These are phyloP conservation scores for Afroboletus lepidellus DNA, from an alignment of 1,284 basidiomycete species.

Conservation along the genomic window DNA sequence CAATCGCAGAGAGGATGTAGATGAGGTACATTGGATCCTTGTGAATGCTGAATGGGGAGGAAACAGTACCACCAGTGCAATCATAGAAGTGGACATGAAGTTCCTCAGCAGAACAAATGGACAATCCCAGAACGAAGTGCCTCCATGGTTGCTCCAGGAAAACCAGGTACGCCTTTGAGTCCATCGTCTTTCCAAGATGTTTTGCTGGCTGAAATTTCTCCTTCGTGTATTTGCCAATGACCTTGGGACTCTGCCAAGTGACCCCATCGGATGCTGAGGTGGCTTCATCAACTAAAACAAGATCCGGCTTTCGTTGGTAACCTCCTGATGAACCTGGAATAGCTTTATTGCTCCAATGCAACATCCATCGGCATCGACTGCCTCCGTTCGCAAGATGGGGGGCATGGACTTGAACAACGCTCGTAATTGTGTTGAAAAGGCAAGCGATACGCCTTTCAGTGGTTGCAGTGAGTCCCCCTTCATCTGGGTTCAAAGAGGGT, in stretches of 20 bases:
- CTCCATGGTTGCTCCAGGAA: not conserved
- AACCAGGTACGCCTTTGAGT: not conserved
- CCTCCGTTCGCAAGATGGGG: too few species aligned
- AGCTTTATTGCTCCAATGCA: not conserved
- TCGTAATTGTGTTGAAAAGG: too few species aligned
- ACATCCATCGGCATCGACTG: not conserved
- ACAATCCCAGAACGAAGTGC: not conserved
- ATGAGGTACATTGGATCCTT: not conserved
- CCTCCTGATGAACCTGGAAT: not conserved
- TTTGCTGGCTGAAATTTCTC: not conserved
- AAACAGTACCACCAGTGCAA: not conserved
- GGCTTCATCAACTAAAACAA: not conserved
- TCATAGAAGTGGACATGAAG: not conserved
- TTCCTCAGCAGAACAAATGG: not conserved
- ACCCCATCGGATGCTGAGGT: not conserved
- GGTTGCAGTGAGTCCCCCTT: too few species aligned
- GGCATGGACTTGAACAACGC: too few species aligned
- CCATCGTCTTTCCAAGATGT: not conserved
- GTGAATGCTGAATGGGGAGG: not conserved
- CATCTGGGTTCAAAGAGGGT: too few species aligned
- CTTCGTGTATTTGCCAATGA: not conserved
- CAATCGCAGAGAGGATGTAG: not conserved
- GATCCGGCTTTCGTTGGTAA: not conserved
- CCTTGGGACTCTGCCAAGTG: not conserved
- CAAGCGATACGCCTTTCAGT: too few species aligned